Base-by-base conservation (phyloP, 331 rosid species). In the Phaseolus coccineus region DNA sequence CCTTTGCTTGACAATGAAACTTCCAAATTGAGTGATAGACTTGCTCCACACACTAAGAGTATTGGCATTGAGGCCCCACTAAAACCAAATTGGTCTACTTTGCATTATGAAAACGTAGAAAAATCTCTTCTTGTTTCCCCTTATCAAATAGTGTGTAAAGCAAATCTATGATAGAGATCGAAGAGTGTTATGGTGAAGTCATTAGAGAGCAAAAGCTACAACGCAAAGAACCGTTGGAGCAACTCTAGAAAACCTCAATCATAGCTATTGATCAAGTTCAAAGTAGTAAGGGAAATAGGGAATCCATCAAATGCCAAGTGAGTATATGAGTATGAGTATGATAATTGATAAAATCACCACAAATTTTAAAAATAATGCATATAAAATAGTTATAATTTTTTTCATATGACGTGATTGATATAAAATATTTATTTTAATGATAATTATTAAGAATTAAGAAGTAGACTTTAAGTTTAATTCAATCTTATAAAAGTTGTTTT, bases 1-100 rank as follows among this genome's bases (percentile, higher is more conserved):
- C 83, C 83, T 82, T 88, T 89, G 88, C 88, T 85, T 88, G 91
- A 80, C 89, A 84, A 74, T 84, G 84, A 89, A 89, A 84, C 89
- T 85, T 89, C 90, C 93, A 86, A 84, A 82, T 83, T 81, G 69
- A 50, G 46, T 80, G 84, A 77, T 66, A 77, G 24, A 77, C 63
- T 85, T 68, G 79, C 81, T 85, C 91, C 89, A 89, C 94, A 80
- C 85, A 83, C 83, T 78, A 22, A 65, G 30, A 77, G 25, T 24
- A 80, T 81, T 73, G 62, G 15, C 46, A 84, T 81, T 77, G 83
- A 82, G 91, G 88, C 52, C 90, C 93, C 76, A 62, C 77, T 30
- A 40, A 76, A 33, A 59, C 83, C 82, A 39, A 48, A 61, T 53
- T 39, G 11, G 53, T 25, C 77, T 7, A 53, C 13, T 72, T 37